Conservation (phyloP, 257 asterid species). For the Primulina tabacum region DNA sequence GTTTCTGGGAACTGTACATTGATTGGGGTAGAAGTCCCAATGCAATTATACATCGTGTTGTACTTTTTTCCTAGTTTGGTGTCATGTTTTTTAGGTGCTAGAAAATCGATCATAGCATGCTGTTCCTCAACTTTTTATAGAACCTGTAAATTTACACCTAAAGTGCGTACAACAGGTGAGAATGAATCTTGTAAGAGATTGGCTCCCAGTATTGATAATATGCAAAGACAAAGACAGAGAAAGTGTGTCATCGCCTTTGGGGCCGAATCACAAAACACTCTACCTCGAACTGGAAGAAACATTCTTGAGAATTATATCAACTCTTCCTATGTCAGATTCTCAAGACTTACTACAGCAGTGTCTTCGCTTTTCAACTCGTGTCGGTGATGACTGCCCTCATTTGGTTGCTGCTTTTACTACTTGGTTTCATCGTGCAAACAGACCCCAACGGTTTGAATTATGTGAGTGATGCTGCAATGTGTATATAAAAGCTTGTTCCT, state of each 20-base stretch:
- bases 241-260: slow-evolving; percentile 33
- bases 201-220: slow-evolving; percentile 86
- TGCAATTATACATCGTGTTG: not conserved
- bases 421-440: slow-evolving; percentile 92
- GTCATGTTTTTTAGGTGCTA: not conserved
- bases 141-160: slow-evolving; percentile 9
- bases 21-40: not conserved
- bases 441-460: slow-evolving; percentile 29
- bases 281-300: slow-evolving; percentile 75
- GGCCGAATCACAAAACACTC: slow-evolving; percentile 51
- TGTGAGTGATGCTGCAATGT: slow-evolving; percentile 17
- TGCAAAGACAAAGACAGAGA: slow-evolving; percentile 55
- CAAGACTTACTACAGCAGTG: slow-evolving; percentile 80
- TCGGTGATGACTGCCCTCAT: slow-evolving; percentile 85
- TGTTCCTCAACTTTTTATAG: not conserved
- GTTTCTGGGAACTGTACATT: not conserved
- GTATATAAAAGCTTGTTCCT: slow-evolving; percentile 11
- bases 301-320: slow-evolving; percentile 77
- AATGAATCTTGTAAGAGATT: slow-evolving; percentile 75
- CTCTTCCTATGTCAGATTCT: slow-evolving; percentile 75
- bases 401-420: slow-evolving; percentile 80
- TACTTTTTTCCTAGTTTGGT: not conserved
- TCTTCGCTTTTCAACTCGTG: slow-evolving; percentile 83
- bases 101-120: not conserved
- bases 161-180: slow-evolving; percentile 51